These are phyloP conservation scores for Nigrograna mackinnonii DNA, from an alignment of 2,329 filamentous ascomycete species.

Conservation along the genomic window DNA sequence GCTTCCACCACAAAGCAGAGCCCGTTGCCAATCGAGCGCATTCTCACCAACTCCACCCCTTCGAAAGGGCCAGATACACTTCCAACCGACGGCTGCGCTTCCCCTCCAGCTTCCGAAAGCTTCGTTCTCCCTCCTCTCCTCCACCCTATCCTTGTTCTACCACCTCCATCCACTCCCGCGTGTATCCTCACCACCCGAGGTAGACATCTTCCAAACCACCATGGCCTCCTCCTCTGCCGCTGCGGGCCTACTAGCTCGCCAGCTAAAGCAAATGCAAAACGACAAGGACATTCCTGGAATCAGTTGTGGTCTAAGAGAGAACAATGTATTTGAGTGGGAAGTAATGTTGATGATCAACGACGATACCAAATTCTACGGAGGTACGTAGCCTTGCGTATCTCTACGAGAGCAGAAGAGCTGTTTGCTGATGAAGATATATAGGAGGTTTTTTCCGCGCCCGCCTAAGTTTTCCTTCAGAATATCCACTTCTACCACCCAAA, in stretches of 20 bases:
- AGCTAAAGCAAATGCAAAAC: conserved; percentile 92
- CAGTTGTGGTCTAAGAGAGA: conserved; percentile 84
- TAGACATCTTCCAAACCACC: conserved; percentile 5
- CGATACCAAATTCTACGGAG: conserved; percentile 90
- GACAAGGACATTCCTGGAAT: conserved; percentile 93
- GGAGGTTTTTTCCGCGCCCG: conserved; percentile 95
- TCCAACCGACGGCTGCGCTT: not conserved
- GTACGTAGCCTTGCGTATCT: conserved; percentile 55
- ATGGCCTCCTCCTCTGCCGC: conserved; percentile 56
- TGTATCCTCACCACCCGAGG: not conserved
- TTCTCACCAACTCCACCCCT: not conserved
- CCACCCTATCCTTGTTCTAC: not conserved
- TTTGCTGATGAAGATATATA: conserved; percentile 17
- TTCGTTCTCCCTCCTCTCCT: not conserved
- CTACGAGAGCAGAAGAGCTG: not conserved
- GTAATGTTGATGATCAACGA: conserved; percentile 99
- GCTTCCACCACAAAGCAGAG: not conserved
- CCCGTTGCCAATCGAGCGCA: not conserved
- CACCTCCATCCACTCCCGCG: not conserved
- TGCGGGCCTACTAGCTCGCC: conserved; percentile 75
- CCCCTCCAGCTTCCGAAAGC: not conserved
- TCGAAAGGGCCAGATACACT: not conserved
- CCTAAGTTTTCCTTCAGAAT: conserved; percentile 93
- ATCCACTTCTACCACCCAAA: conserved; percentile 91
- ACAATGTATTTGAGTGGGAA: conserved; percentile 96